Base-by-base conservation (phyloP, 2,329 filamentous ascomycete genomes). In the Coniochaeta sp. region DNA sequence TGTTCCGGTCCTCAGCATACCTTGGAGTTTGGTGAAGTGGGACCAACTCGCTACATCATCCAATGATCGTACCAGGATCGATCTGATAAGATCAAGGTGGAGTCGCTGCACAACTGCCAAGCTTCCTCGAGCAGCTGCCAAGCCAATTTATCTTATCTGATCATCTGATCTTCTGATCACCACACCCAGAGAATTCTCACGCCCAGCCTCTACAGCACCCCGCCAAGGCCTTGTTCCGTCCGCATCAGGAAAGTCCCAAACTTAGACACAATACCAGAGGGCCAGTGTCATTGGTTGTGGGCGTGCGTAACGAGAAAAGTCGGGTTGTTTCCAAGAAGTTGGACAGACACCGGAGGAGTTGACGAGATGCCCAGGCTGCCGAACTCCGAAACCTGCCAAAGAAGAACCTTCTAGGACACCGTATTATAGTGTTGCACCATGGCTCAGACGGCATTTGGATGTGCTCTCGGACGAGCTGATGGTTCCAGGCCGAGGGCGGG, bases 71-170 rank as follows among this genome's bases (percentile, higher is more conserved):
- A 19, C 6, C 19, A 2, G 2, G 54, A 56, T 56, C 54, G 30
- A 56, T 56, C 54, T 56, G 54, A 56, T 56, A 36, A 56, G 54
- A 56, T 56, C 4, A 22, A 32, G 10, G 34, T 22, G 54, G 54
- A 56, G n/a, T 38, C 30, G 3, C 30, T 55, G 4, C 6, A 28
- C 4, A 5, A 5, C 16, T n/a, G 30, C 26, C 52, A 40, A 40
- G 38, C 38, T 3, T 40, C 16, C 10, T 47, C 9, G 6, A 5
- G 2, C 19, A 9, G 14, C 9, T 24, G 54, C 54, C 54, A 56
- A 56, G 54, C 32, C 2, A 36, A 56, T 22, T 56, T 56, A 56
- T 56, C 58, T 59, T 59, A 59, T 59, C 58, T 55, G 58, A 59
- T 59, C 47, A 59, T 56, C 58, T 56, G 58, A 59, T 55, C 14